Evolutionary conservation across 345 rosid genomes (phyloP), one percentile per base, ranked within the genome.

Genomic region (Eucalyptus pauciflora): DNA sequence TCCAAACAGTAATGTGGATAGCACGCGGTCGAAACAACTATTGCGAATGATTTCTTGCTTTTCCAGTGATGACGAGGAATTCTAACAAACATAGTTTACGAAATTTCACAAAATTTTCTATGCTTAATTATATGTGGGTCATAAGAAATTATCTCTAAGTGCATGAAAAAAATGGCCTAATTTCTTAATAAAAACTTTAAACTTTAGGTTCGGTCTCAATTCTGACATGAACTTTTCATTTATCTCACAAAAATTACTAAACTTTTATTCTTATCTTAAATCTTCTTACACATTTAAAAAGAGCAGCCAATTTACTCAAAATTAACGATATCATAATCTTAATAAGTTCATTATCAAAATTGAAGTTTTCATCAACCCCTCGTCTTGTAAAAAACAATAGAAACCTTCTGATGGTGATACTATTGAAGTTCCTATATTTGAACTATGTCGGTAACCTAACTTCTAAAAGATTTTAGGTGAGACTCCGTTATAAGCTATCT

Each of bases 191-290:
- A 24, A 56, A 56, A 22, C 7, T 56, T 25, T 4, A 56, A 56
- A 4, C 1, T 9, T 56, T 56, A 56, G 6, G 29, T 24, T 5
- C 0, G 1, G 13, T 56, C 3, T 56, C 29, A 56, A 56, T 8
- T 52, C 0, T 8, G 10, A 2, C 10, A 20, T 52, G 25, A 20
- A 52, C 4, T 24, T 56, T 56, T 56, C 1, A 4, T 56, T 56
- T 56, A 56, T 56, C 62, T 56, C 62, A 56, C 9, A 24, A 4
- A 56, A 56, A 56, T 22, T 56, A 24, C 10, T 52, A 3, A 52
- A 56, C 0, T 24, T 56, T 24, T 25, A 22, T 25, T 56, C 12
- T 56, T 22, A 56, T 22, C 62, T 56, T 56, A 56, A 56, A 22
- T 56, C 13, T 56, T 10, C 29, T 56, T 5, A 56, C 13, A 2